Base-by-base conservation (phyloP, 2,329 filamentous ascomycete species). In the Neonectria faginata region DNA sequence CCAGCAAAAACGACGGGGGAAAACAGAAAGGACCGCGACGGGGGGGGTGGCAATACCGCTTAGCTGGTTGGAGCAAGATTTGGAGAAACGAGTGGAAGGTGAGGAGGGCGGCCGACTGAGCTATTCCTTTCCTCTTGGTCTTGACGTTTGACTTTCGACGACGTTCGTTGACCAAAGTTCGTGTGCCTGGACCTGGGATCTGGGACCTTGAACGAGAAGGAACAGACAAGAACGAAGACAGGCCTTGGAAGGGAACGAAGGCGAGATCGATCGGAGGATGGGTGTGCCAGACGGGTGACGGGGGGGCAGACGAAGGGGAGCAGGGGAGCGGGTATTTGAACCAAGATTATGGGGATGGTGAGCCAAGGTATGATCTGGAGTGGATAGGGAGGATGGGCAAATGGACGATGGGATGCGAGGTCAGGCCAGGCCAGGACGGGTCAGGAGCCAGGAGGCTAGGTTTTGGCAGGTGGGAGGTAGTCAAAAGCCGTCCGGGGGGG, bases 291-390 rank as follows among this genome's bases (percentile, higher is more conserved):
- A 69, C 57, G 44, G 65, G 70, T 66, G 72, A 76, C 69, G 70
- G 73, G 76, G 76, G 75, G 72, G 71, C 65, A 69, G 67, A 71
- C 72, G 70, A 71, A 72, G 69, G 67, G 67, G 64, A 72, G 64
- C 73, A 74, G 74, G 74, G 76, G 74, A 75, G 63, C 67, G 75
- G 69, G 69, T 77, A 76, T 76, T 78, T 76, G 76, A 78, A 70
- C 75, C 70, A 71, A 73, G 68, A 74, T 70, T 70, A 76, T 73
- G 75, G 74, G 68, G 71, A 74, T 71, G 65, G 70, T 66, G 70
- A 70, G 55, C 62, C 72, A 68, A 70, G 73, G 76, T 76, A 71
- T 75, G 76, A 78, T 76, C 71, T 69, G 65, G 68, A 74, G 76
- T 78, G 77, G 77, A 67, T 76, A 74, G 72, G 67, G 62, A 77